phyloP scores from a whole-genome alignment of 2,329 filamentous ascomycete genomes.

The Emydomyces testavorans region DNA sequence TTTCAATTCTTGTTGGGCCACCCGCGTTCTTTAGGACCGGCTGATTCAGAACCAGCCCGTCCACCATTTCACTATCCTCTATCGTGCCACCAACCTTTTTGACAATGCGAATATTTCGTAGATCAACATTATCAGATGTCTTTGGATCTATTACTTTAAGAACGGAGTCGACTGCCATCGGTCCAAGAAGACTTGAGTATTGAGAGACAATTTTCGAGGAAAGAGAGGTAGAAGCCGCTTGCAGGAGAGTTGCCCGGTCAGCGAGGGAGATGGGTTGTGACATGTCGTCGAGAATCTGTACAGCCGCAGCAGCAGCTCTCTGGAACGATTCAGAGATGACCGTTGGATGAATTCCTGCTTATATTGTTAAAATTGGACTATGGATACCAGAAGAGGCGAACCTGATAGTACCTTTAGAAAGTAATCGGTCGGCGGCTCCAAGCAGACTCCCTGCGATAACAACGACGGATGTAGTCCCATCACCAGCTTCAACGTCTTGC shows the following conservation, averaged over 20 bases:
- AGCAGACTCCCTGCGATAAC: slow-evolving; percentile 94
- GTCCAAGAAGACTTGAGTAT: slow-evolving; percentile 87
- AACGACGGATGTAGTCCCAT: slow-evolving; percentile 95
- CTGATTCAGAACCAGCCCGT: slow-evolving; percentile 86
- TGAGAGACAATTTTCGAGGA: slow-evolving; percentile 98
- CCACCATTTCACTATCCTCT: slow-evolving; percentile 94
- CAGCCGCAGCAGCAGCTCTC: slow-evolving; percentile 77
- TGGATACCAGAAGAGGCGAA: not conserved
- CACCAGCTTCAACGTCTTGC: slow-evolving; percentile 95
- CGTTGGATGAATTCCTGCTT: slow-evolving; percentile 70
- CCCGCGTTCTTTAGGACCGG: slow-evolving; percentile 86
- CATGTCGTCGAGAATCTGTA: slow-evolving; percentile 87
- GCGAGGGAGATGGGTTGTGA: slow-evolving; percentile 81
- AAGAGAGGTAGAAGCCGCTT: slow-evolving; percentile 91
- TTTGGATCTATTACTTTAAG: slow-evolving; percentile 91
- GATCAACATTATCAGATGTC: slow-evolving; percentile 89
- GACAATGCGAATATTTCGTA: slow-evolving; percentile 91
- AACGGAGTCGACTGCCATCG: slow-evolving; percentile 95
- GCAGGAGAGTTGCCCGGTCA: slow-evolving; percentile 80
- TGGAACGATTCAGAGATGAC: slow-evolving; percentile 98
- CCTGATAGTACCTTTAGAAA: slow-evolving; percentile 59
- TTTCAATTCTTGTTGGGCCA: slow-evolving; percentile 86
- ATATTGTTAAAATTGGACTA: not conserved
- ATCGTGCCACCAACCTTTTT: slow-evolving; percentile 98
- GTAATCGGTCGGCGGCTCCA: slow-evolving; percentile 80